Base-by-base conservation (phyloP, 371 early-diverging fungal species). In the Apophysomyces ossiformis region DNA sequence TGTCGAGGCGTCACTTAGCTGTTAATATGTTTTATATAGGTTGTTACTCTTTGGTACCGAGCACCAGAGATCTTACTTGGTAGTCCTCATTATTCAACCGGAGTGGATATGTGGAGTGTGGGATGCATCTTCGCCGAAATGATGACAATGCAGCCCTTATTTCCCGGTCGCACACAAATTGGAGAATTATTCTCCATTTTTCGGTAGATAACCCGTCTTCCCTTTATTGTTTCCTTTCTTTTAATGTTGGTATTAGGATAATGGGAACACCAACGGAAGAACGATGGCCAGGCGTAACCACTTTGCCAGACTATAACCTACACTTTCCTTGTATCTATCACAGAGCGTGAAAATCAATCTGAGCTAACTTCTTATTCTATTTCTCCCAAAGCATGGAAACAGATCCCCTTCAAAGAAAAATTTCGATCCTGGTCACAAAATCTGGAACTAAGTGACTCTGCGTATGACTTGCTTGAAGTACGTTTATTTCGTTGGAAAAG, bases 111-210 rank as follows among this genome's bases (percentile, higher is more conserved):
- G 82, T 93, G 93, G 93, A 89, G 92, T 39, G 79, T 91, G 37
- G 93, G 93, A 54, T 92, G 92, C 75, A 89, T 93, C 60, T 84
- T 92, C 81, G 97, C 96, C 21, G 99, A 99, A 79, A 96, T 99
- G 94, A 84, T 91, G 46, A 77, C 81, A 58, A 80, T 89, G 62
- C 77, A 82, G 41, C 96, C 99, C 1, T 76, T 99, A 35, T 99
- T 99, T 75, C 95, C 98, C 45, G 74, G 78, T 65, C 98, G 98
- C 78, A 95, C 96, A n/a, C 98, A 99, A 73, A 97, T 98, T 67
- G 98, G 98, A 79, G 94, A 99, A 74, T 76, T 99, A 11, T 95
- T 95, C 83, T 87, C 90, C 67, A 98, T 99, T 72, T 98, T 98
- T 84, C 80, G 92, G 74, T 50, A 21, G 6, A 18, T 47, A 7